Conservation (phyloP, 805 yeast genomes). For the Babjeviella inositovora region DNA sequence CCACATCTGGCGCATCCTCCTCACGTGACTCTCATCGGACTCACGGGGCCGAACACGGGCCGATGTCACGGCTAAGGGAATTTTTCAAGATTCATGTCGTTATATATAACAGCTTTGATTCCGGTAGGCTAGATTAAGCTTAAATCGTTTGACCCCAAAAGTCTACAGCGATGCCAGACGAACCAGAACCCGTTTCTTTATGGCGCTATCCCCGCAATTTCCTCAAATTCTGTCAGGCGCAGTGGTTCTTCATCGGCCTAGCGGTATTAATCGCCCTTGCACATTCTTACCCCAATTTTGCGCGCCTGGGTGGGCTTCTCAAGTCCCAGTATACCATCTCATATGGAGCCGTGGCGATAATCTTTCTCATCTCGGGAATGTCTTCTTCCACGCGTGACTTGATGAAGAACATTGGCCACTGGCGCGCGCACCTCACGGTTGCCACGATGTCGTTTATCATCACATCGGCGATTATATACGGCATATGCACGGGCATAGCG, state of each 20-base stretch:
- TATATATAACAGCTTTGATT: too few relatives aligned
- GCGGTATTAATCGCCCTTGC: conserved; percentile 68
- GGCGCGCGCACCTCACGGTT: conserved; percentile 74
- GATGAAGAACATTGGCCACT: conserved; percentile 45
- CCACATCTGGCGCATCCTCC: too few relatives aligned
- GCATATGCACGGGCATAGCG: conserved; percentile 52
- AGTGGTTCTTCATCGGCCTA: conserved; percentile 66
- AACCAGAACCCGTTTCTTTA: too few relatives aligned
- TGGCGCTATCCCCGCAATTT: too few relatives aligned
- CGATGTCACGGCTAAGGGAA: too few relatives aligned
- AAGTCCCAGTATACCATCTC: conserved; percentile 63
- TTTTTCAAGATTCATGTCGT: too few relatives aligned
- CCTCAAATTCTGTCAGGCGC: conserved; percentile 8
- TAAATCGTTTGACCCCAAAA: too few relatives aligned
- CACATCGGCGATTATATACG: conserved; percentile 57
- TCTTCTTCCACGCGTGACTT: conserved; percentile 56
- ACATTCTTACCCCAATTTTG: conserved; percentile 66
- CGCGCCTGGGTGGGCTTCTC: conserved; percentile 67
- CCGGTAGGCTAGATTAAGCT: too few relatives aligned
- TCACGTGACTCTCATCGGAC: too few relatives aligned
- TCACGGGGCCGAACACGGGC: too few relatives aligned
- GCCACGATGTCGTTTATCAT: conserved; percentile 53
- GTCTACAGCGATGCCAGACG: too few relatives aligned
- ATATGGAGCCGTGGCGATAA: conserved; percentile 78
- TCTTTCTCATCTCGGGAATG: conserved; percentile 69